Base-by-base conservation (phyloP, 2,329 filamentous ascomycete species). In the Monosporascus sp. region DNA sequence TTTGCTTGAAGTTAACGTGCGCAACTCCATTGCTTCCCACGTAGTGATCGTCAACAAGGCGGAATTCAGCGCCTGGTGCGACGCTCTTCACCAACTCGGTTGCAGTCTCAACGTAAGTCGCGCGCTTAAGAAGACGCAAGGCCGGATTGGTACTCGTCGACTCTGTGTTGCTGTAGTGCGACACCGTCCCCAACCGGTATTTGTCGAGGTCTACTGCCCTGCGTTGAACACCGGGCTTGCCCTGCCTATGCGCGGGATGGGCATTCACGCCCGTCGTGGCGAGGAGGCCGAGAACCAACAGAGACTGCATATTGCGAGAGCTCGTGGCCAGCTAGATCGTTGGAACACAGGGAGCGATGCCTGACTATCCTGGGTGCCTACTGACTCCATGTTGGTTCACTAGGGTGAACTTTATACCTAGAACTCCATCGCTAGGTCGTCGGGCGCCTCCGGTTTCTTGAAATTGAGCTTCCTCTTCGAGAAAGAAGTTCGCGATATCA, bases 1-100 rank as follows among this genome's bases (percentile, higher is more conserved):
- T 83, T 67, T 84, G 82, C 66, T 79, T 80, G 62, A 84, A 81
- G 64, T 82, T 74, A 57, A 83, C 78, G 59, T 84, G 81, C 0
- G 72, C 72, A 54, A 84, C 70, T 8, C 80, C 80, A 51, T 81
- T 82, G 46, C 60, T 65, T n/a, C 80, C 74, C 11, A 79, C 69
- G 48, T 83, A 84, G 59, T 77, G 72, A 60, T 83, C 79, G 1
- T 72, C 62, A 0, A 77, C 74, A 6, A 80, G 56, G 20, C 81
- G 77, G 65, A 83, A 84, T 22, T 70, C 65, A 3, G 67, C 68
- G 17, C 62, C 60, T 1, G 73, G 72, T 2, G 52, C 62, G 3
- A 64, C 51, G 7, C 62, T 65, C 66, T 75, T 73, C 38, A 78
- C 68, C 36, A 77, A 60, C n/a, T 71, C 71, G 4, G 65, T 73